Base-by-base conservation (phyloP, 345 rosid genomes). In the Luvunga scandens region DNA sequence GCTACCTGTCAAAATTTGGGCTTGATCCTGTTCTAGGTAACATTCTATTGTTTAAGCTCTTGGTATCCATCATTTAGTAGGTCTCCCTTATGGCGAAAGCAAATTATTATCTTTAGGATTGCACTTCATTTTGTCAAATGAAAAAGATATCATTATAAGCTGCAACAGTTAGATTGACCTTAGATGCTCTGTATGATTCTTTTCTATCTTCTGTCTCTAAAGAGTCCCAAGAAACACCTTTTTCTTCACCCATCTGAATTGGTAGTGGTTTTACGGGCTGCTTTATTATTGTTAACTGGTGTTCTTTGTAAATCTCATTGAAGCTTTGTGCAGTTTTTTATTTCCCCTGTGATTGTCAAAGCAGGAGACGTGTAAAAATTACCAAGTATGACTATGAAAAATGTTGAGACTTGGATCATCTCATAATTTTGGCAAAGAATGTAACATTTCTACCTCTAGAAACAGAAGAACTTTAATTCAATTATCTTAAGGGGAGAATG, bases 11-110 rank as follows among this genome's bases (percentile, higher is more conserved):
- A 14, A 79, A 48, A 71, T 88, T 90, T 50, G 99, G 99, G 75
- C 85, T 93, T 73, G 90, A 93, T 88, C 91, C 97, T 75, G 87
- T 93, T 78, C 83, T 95, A 84, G 98, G 98, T 95, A 89, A 56
- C 34, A 57, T 61, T 69, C 34, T 25, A 27, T 31, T 28, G 4
- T 31, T 71, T 28, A 34, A 57, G 4, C 36, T 77, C 36, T 27
- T 27, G 21, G 21, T 39, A 57, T 56, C 25, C 39, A 56, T 31
- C 30, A 21, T 22, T 79, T 22, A 30, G 27, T 31, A 31, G 31
- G 24, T 10, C 3, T 56, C 65, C 1, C 38, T 71, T 28, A 22
- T 22, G 21, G 48, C 13, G 38, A 56, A 71, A 36, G 33, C 16
- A 34, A 73, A 19, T 63, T 28, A 39, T 42, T 74, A 19, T 10